Evolutionary conservation across 2,329 filamentous ascomycete species (phyloP).

Genomic region (Fusarium multiceps): DNA sequence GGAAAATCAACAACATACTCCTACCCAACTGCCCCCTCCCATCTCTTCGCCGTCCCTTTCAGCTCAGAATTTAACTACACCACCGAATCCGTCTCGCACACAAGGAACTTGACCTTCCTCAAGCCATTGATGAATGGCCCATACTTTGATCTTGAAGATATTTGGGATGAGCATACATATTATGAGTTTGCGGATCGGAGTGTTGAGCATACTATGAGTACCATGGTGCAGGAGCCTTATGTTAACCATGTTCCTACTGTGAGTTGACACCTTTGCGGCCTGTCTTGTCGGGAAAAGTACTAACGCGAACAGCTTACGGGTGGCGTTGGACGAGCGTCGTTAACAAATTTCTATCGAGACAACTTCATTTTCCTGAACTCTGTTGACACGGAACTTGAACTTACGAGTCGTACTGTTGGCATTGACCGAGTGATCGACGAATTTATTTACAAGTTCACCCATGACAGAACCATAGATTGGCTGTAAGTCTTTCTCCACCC

Average conservation of each 20-base stretch:
- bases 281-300: too few species aligned
- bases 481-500: slow-evolving; percentile 57
- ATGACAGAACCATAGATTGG: slow-evolving; percentile 73
- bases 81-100: slow-evolving; percentile 71
- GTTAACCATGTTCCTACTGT: slow-evolving; percentile 81
- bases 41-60: slow-evolving; percentile 61
- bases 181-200: slow-evolving; percentile 76
- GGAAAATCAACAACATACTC: slow-evolving; percentile 50
- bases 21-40: slow-evolving; percentile 51
- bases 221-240: slow-evolving; percentile 83
- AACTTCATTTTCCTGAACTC: slow-evolving; percentile 83
- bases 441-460: slow-evolving; percentile 73
- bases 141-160: slow-evolving; percentile 77
- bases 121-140: slow-evolving; percentile 73
- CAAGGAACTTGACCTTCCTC: slow-evolving; percentile 72
- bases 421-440: slow-evolving; percentile 79
- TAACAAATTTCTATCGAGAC: slow-evolving; percentile 76
- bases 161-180: slow-evolving; percentile 82
- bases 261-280: slow-evolving; percentile 39
- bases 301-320: slow-evolving; percentile 63
- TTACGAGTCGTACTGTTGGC: slow-evolving; percentile 77
- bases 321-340: slow-evolving; percentile 71
- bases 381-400: slow-evolving; percentile 72
- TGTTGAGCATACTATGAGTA: slow-evolving; percentile 80
- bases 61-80: slow-evolving; percentile 61